These are phyloP conservation scores for Leccinum laetum DNA, from an alignment of 1,284 basidiomycete genomes.

Conservation along the genomic window DNA sequence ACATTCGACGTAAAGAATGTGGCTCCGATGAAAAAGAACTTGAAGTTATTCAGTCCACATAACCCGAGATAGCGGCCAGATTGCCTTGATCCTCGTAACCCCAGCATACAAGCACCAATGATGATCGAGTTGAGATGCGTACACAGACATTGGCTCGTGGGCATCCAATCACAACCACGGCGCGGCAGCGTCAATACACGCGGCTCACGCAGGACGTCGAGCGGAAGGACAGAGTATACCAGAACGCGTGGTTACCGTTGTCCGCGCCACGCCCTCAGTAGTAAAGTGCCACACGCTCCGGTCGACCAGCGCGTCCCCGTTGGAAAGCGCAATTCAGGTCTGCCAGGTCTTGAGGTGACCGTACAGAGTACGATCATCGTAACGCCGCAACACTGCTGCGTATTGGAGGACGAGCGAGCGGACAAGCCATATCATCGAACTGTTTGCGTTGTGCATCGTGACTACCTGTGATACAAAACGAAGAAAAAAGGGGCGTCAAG, in stretches of 20 bases:
- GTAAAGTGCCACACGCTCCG: conserved; percentile 31
- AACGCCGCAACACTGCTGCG: conserved; percentile 39
- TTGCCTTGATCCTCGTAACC: no score
- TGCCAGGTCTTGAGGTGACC: conserved; percentile 29
- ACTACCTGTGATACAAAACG: conserved; percentile 34
- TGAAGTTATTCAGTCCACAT: no score
- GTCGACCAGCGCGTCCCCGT: conserved; percentile 15
- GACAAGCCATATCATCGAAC: conserved; percentile 34
- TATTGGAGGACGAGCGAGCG: conserved; percentile 42
- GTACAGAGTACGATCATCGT: conserved; percentile 38
- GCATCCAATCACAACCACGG: no score
- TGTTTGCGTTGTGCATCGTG: conserved; percentile 36
- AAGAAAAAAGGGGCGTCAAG: neutral
- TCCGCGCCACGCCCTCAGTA: conserved; percentile 25
- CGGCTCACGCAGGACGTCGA: no score
- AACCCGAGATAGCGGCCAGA: no score
- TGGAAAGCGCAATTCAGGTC: conserved; percentile 30
- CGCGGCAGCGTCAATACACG: no score
- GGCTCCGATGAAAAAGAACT: no score
- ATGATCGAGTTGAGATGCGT: no score
- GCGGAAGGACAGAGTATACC: neutral
- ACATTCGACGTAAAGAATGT: no score
- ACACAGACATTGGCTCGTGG: no score
- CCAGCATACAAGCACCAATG: no score
- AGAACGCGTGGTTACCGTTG: conserved; percentile 19